These are phyloP conservation scores for Ceratobasidium sp. DNA, from an alignment of 1,284 basidiomycete species.

Conservation along the genomic window DNA sequence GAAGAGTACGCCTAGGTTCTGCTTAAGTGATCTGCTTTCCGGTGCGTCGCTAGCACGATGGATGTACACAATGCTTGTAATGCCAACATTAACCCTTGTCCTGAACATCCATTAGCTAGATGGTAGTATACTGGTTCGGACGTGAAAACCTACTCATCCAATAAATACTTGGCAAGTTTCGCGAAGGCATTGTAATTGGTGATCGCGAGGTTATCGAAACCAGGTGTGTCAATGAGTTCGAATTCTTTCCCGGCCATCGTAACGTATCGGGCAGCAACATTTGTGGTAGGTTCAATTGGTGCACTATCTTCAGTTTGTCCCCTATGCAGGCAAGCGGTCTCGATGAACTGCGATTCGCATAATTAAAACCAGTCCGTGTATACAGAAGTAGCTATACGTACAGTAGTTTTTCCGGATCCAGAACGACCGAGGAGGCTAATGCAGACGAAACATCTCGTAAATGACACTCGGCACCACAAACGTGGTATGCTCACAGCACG, in stretches of 20 bases:
- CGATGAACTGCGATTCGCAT: constrained; percentile 1
- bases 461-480: background rate
- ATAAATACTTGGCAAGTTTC: constrained; percentile 7
- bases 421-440: constrained; percentile 16
- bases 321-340: background rate
- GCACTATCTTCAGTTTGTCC: background rate
- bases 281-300: background rate
- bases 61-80: constrained; percentile 24
- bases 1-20: background rate
- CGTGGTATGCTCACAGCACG: background rate
- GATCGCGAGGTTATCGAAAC: constrained; percentile 22
- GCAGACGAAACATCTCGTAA: background rate
- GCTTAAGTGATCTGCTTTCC: background rate
- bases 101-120: background rate
- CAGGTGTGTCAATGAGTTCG: constrained; percentile 28
- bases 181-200: background rate
- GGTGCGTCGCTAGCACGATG: constrained; percentile 12
- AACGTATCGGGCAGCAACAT: background rate
- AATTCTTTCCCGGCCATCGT: background rate
- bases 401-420: constrained; percentile 21
- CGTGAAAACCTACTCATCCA: background rate
- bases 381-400: background rate
- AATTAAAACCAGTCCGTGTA: background rate
- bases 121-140: background rate
- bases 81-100: background rate